Percentiles rank a stretch among this genome's conserved stretches.
These are phyloP conservation scores for Acanthamoeba triangularis DNA, from an alignment of 208 protist species.

Conservation along the genomic window DNA sequence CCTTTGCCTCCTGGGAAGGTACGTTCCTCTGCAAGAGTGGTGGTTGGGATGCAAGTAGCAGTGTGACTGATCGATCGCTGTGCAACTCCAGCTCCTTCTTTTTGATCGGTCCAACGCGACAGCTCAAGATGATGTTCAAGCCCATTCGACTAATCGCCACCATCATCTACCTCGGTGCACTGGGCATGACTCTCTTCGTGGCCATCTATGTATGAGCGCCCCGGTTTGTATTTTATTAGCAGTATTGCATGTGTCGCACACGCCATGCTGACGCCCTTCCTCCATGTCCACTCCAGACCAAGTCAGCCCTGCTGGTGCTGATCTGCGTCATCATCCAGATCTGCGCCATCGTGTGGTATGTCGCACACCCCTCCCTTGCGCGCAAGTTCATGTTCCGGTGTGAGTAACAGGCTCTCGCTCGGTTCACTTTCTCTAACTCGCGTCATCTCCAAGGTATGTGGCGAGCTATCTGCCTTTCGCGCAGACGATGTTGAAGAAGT, in stretches of 20 bases:
- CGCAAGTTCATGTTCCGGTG: too few relatives aligned
- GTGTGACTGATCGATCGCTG: background rate
- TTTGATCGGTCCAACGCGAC: background rate
- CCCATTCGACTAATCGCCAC: constrained; percentile 33
- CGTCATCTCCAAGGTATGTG: background rate
- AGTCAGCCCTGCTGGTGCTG: background rate
- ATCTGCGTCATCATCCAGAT: constrained; percentile 51
- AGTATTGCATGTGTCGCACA: background rate
- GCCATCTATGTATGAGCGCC: constrained; percentile 33
- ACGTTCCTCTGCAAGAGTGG: background rate
- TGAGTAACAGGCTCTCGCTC: too few relatives aligned
- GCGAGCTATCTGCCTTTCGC: constrained; percentile 37
- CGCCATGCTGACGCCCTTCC: background rate
- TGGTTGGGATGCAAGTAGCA: too few relatives aligned
- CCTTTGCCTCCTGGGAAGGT: constrained; percentile 32
- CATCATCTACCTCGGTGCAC: constrained; percentile 23
- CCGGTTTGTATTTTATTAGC: background rate
- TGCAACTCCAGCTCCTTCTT: constrained; percentile 21
- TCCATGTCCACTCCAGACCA: background rate
- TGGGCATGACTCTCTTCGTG: constrained; percentile 60
- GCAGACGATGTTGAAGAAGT: background rate
- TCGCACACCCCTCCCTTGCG: background rate
- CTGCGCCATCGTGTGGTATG: constrained; percentile 60
- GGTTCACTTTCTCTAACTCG: background rate
- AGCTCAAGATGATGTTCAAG: constrained; percentile 60